Evolutionary conservation across 1,284 basidiomycete genomes (phyloP), one percentile per base, ranked within the genome.

Genomic region (Cutaneotrichosporon sp.): DNA sequence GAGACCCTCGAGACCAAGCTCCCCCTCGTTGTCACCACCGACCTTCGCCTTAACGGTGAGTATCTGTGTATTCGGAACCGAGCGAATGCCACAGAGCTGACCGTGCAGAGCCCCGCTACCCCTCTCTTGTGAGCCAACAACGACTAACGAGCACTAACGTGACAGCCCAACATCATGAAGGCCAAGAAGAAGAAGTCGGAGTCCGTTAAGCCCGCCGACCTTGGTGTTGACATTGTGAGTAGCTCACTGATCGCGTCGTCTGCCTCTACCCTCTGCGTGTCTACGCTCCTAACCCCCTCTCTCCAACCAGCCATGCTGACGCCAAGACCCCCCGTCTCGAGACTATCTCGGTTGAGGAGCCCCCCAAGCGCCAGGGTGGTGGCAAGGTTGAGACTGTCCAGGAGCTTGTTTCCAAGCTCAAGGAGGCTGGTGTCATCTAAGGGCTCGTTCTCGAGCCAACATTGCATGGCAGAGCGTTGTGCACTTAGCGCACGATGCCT

Each of bases 111-210:
- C 92, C 92, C 11, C 85, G 92, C 63, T 97, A 94, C 70, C 91
- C 92, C 1, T 91, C 91, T 24, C 75, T 96, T 58, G 70, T 72
- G 35, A 57, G 16, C 37, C 12, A 22, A 11, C 10, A 4, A 12
- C 4, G 3, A 14, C 9, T 16, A 9, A 31, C 19, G n/a, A 49
- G 51, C 44, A 49, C 51, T 44, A 32, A 49, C 22, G 16, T 29
- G 17, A 4, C 59, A 72, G 71, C 92, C 91, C 16, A 94, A 91
- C 69, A 94, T 94, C 75, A 96, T 94, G 90, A 94, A 94, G 78
- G 94, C 94, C 22, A 98, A 97, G 82, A 99, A 97, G 83, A 99
- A 99, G 79, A 87, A 88, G 22, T 78, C 97, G 46, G 86, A 93
- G 77, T 93, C 90, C 69, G 67, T 92, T 57, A 84, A 84, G 29